Evolutionary conservation across 306 rosid genomes (phyloP).

Genomic region (Cicer cuneatum): DNA sequence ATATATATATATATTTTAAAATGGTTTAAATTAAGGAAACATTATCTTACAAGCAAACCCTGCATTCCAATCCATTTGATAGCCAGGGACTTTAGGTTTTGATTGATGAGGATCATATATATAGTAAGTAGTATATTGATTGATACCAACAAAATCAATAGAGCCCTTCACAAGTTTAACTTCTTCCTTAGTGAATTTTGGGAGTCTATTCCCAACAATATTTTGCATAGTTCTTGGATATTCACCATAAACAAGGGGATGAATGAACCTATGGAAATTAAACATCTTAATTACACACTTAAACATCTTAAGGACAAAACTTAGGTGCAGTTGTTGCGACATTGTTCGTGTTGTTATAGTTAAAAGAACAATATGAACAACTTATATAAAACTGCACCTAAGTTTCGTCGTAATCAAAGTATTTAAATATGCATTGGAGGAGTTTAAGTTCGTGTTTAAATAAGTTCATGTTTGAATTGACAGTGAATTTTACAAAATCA

Average conservation of each 20-base stretch:
- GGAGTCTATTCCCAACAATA: constrained; percentile 82
- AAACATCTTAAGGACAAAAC: neutral
- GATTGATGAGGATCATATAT: constrained; percentile 62
- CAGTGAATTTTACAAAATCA: no score
- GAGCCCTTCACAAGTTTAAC: constrained; percentile 86
- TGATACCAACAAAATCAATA: constrained; percentile 78
- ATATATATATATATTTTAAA: neutral
- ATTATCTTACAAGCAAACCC: constrained; percentile 79
- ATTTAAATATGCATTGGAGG: neutral
- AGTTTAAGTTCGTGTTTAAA: neutral
- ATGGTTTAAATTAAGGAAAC: neutral
- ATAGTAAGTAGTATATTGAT: constrained; percentile 81
- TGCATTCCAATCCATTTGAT: constrained; percentile 86
- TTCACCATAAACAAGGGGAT: constrained; percentile 89
- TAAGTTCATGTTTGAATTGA: no score
- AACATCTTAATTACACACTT: neutral
- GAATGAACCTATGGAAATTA: constrained; percentile 71
- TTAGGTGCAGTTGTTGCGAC: neutral
- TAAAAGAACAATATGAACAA: neutral
- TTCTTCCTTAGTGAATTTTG: constrained; percentile 80
- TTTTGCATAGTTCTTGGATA: constrained; percentile 83
- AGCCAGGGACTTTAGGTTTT: constrained; percentile 66
- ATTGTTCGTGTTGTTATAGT: neutral
- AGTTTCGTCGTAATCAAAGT: neutral
- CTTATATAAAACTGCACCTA: neutral